phyloP scores from a whole-genome alignment of 1,284 basidiomycete species.

The Schizophyllum amplum region DNA sequence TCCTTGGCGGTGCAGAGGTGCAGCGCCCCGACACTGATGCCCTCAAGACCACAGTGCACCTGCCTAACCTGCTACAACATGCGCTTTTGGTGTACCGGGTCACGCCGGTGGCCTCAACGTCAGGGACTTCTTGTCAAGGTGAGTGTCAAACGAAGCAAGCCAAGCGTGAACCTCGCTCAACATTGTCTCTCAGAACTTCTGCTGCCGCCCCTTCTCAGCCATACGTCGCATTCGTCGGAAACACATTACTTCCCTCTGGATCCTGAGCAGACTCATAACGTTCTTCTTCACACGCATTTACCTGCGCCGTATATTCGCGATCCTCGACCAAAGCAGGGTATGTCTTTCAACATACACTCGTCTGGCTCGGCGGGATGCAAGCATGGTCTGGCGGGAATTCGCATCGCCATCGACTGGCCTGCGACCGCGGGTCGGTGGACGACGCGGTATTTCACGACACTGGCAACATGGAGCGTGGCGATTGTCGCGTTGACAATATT shows the following conservation, averaged over 20 bases:
- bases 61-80: slow-evolving; percentile 47
- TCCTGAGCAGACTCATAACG: slow-evolving; percentile 22
- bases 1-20: slow-evolving; percentile 26
- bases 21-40: slow-evolving; percentile 21
- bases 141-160: slow-evolving; percentile 6
- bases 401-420: slow-evolving; percentile 56
- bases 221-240: slow-evolving; percentile 52
- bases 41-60: slow-evolving; percentile 26
- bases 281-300: slow-evolving; percentile 67
- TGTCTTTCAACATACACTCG: slow-evolving; percentile 52
- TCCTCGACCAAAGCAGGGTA: slow-evolving; percentile 23
- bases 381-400: slow-evolving; percentile 31
- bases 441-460: slow-evolving; percentile 63
- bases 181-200: slow-evolving; percentile 37
- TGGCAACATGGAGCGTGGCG: slow-evolving; percentile 65
- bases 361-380: slow-evolving; percentile 42
- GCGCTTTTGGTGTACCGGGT: slow-evolving; percentile 59
- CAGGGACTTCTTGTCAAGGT: slow-evolving; percentile 23
- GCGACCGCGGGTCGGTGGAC: slow-evolving; percentile 63
- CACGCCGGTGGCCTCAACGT: slow-evolving; percentile 21
- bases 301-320: slow-evolving; percentile 54
- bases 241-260: slow-evolving; percentile 60
- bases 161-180: slow-evolving; percentile 4
- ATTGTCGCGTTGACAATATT: slow-evolving; percentile 51
- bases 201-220: slow-evolving; percentile 49